These are phyloP conservation scores for Fonsecaea multimorphosa DNA, from an alignment of 2,329 filamentous ascomycete species.

Conservation along the genomic window DNA sequence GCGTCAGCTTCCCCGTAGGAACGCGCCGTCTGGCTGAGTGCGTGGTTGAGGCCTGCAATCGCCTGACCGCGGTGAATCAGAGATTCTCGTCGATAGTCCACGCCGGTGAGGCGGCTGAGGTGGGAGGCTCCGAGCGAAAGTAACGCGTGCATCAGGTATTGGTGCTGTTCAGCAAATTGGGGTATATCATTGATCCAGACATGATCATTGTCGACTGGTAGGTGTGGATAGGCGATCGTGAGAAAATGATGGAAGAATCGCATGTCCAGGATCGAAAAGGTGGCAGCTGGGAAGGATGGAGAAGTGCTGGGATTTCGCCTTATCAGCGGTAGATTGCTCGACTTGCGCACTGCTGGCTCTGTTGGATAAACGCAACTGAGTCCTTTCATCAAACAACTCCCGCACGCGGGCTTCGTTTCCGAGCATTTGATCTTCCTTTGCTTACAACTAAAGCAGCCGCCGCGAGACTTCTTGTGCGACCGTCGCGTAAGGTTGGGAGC, in stretches of 20 bases:
- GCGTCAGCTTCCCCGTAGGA: constrained; percentile 40
- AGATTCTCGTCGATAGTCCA: constrained; percentile 62
- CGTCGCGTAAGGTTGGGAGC: constrained; percentile 39
- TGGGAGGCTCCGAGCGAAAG: constrained; percentile 72
- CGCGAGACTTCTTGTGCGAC: constrained; percentile 50
- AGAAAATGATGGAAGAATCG: constrained; percentile 62
- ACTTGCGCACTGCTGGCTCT: constrained; percentile 26
- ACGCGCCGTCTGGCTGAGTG: constrained; percentile 46
- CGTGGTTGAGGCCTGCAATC: constrained; percentile 66
- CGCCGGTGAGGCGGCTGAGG: constrained; percentile 50
- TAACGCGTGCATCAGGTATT: constrained; percentile 74
- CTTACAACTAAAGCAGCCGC: constrained; percentile 51
- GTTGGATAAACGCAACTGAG: constrained; percentile 44
- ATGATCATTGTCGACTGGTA: constrained; percentile 68
- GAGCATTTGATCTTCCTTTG: constrained; percentile 55
- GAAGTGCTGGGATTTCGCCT: constrained; percentile 37
- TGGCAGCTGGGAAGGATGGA: constrained; percentile 31
- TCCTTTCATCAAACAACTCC: constrained; percentile 47
- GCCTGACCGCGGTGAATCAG: constrained; percentile 70
- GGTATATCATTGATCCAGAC: constrained; percentile 72
- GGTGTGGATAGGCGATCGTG: constrained; percentile 62
- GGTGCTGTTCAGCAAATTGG: constrained; percentile 70
- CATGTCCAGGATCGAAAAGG: constrained; percentile 55
- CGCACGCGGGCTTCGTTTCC: constrained; percentile 48
- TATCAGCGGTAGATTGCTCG: constrained; percentile 30